Evolutionary conservation across 106 monocot genomes (phyloP), one percentile per base, ranked within the genome.

Genomic region (Dioscorea alata): DNA sequence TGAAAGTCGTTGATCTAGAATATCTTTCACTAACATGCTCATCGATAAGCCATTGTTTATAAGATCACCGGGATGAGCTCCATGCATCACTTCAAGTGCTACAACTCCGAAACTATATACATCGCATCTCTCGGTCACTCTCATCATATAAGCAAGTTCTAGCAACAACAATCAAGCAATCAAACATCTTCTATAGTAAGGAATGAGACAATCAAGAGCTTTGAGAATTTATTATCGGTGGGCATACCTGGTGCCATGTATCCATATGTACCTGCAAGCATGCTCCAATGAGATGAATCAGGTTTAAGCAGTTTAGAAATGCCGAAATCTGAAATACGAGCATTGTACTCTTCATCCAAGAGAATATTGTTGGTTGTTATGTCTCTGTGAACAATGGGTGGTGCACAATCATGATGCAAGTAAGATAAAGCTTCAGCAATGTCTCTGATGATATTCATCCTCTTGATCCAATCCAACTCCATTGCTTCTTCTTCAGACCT

Each of bases 181-280:
- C 3, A 13, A 21, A 21, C n/a, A n/a, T n/a, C n/a, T n/a, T n/a
- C n/a, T n/a, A 49, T 18, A 23, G 8, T n/a, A n/a, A 35, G 19
- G 17, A 48, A 15, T 18, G 12, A 63, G 8, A 28, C 31, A 63
- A 9, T 63, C n/a, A n/a, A n/a, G 33, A 32, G 33, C 34, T 4
- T 34, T 34, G 34, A 34, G 7, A 7, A 34, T 3, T 34, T 34
- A 6, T 33, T 28, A 1, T 14, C 2, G 1, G 9, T 33, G 28
- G 6, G 10, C 21, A 24, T 61, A 84, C 84, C 84, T 73, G 84
- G 84, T n/a, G 84, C 84, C 42, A 80, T 76, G 32, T 84, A 84
- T 49, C 84, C 80, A 32, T 33, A 56, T 14, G 84, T 84, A 2
- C 84, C 84, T 13, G 68, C 80, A 66, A 73, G 58, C 50, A n/a